Evolutionary conservation across 169 alveolate species (phyloP).

Genomic region (Plasmodium inui): DNA sequence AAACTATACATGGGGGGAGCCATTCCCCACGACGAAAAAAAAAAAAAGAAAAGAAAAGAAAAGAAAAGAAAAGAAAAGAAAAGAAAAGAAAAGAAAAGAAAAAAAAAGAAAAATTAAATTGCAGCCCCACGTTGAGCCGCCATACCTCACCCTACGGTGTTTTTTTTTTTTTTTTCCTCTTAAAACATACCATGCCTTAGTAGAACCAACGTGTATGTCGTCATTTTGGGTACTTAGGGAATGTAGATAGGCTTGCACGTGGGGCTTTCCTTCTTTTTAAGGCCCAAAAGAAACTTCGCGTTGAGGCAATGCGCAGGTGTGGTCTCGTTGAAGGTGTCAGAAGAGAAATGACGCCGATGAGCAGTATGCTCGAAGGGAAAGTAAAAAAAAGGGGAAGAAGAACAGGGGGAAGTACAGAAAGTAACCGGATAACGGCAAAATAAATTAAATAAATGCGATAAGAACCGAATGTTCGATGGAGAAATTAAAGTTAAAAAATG

Average conservation of each 20-base stretch:
- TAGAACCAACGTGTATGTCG: slow-evolving; percentile 69
- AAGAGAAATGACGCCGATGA: background rate
- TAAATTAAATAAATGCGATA: background rate
- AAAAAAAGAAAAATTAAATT: background rate
- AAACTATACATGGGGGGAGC: background rate
- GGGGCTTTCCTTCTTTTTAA: background rate
- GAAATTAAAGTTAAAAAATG: background rate
- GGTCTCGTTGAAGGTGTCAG: background rate
- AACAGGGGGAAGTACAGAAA: background rate
- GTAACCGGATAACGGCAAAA: background rate
- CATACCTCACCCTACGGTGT: background rate
- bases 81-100: background rate
- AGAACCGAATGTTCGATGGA: background rate
- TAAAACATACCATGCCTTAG: slow-evolving; percentile 64
- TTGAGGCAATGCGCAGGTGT: background rate
- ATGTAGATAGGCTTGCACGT: background rate
- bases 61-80: background rate
- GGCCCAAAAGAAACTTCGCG: background rate
- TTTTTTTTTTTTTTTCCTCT: slow-evolving; percentile 7
- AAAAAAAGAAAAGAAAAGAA: too few relatives aligned
- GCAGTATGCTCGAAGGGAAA: background rate
- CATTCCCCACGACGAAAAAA: background rate
- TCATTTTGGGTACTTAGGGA: slow-evolving; percentile 14
- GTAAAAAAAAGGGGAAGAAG: background rate
- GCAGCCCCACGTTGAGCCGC: background rate